A percentile compares a stretch with the other conserved stretches of the same genome.
phyloP scores from a whole-genome alignment of 257 asterid species.

The Gynochthodes officinalis region DNA sequence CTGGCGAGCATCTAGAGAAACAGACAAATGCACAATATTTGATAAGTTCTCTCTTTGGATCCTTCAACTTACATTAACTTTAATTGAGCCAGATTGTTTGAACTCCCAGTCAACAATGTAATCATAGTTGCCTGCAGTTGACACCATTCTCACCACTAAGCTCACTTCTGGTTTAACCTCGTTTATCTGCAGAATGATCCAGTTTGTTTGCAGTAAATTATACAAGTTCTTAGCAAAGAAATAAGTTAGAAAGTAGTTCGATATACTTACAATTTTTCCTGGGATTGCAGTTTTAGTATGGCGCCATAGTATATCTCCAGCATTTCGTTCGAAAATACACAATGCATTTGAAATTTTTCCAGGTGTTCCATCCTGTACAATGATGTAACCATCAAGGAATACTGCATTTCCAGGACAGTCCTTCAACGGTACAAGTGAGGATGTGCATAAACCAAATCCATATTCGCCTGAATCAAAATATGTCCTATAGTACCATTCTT shows the following conservation, averaged over 20 bases:
- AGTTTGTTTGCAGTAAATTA: background rate
- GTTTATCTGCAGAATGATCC: background rate
- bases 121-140: slow-evolving; percentile 72
- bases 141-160: slow-evolving; percentile 69
- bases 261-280: slow-evolving; percentile 33
- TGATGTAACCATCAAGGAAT: slow-evolving; percentile 52
- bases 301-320: slow-evolving; percentile 69
- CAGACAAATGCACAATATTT: background rate
- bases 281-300: slow-evolving; percentile 58
- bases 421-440: slow-evolving; percentile 47
- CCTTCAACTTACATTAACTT: slow-evolving; percentile 21
- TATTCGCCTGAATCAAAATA: slow-evolving; percentile 66
- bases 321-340: slow-evolving; percentile 56
- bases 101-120: slow-evolving; percentile 79
- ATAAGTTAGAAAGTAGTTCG: too few species aligned
- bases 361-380: slow-evolving; percentile 46
- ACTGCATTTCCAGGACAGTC: slow-evolving; percentile 64
- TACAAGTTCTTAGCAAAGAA: background rate
- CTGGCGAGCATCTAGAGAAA: background rate
- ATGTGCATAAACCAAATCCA: slow-evolving; percentile 51
- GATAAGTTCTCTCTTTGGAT: background rate
- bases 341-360: slow-evolving; percentile 29
- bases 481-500: slow-evolving; percentile 65
- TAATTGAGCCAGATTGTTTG: slow-evolving; percentile 46
- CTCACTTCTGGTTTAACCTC: slow-evolving; percentile 39